A percentile compares a stretch with the other conserved stretches of the same genome.
Conservation (phyloP, 1,284 basidiomycete genomes). For the Dichomitus squalens region DNA sequence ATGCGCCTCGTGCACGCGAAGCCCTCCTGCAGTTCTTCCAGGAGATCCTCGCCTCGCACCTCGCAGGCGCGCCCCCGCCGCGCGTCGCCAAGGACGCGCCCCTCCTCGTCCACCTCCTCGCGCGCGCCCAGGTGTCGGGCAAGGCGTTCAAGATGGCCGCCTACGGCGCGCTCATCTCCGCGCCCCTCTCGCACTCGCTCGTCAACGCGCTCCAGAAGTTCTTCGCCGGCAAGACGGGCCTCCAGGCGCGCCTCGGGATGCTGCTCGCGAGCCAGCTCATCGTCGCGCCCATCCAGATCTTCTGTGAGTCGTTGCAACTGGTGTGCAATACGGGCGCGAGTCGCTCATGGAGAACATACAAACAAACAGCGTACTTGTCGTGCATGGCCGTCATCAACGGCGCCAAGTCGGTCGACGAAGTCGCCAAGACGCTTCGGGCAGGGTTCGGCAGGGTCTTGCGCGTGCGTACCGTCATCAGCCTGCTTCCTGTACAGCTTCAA, state of each 20-base stretch:
- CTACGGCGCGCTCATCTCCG: conserved; percentile 86
- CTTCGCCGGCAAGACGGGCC: conserved; percentile 77
- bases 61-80: conserved; percentile 59
- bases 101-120: conserved; percentile 52
- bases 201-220: conserved; percentile 71
- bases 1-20: too few relatives aligned
- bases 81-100: conserved; percentile 58
- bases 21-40: conserved; percentile 75
- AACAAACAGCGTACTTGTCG: conserved; percentile 55
- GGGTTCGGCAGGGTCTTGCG: conserved; percentile 79
- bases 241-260: conserved; percentile 69
- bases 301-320: conserved; percentile 49
- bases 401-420: conserved; percentile 65
- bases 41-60: conserved; percentile 76
- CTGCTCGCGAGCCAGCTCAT: conserved; percentile 81
- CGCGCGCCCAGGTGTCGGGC: conserved; percentile 56
- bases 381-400: conserved; percentile 89
- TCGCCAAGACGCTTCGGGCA: conserved; percentile 70
- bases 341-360: conserved; percentile 1
- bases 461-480: conserved; percentile 42
- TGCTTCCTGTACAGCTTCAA: too few relatives aligned
- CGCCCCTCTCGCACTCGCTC: conserved; percentile 79
- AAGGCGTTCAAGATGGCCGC: conserved; percentile 81
- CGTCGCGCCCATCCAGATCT: conserved; percentile 76
- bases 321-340: not conserved